phyloP scores from a whole-genome alignment of 2,329 filamentous ascomycete species.

The Geosmithia morbida region DNA sequence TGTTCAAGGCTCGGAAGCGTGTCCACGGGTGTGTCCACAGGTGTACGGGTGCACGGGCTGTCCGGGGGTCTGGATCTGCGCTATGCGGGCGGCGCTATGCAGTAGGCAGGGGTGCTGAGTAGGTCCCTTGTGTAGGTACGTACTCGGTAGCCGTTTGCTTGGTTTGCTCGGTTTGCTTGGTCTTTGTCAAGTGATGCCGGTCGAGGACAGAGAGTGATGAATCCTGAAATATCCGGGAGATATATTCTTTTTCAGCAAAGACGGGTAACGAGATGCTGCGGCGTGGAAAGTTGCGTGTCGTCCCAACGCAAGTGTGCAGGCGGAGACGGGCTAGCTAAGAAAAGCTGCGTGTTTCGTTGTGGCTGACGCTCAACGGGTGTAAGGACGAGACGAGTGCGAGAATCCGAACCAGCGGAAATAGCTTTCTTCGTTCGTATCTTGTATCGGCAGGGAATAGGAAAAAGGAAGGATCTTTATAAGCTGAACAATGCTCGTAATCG shows the following conservation, averaged over 20 bases:
- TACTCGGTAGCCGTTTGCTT: not conserved
- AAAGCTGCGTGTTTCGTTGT: not conserved
- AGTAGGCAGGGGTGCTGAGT: not conserved
- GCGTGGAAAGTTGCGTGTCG: not conserved
- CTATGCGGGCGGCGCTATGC: not conserved
- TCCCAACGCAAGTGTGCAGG: not conserved
- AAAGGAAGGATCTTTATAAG: not conserved
- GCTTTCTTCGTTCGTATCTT: not conserved
- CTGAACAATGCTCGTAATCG: not conserved
- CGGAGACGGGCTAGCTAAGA: not conserved
- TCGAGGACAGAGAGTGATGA: not conserved
- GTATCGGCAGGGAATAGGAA: not conserved
- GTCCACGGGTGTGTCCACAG: not conserved
- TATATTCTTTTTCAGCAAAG: not conserved
- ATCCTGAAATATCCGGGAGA: not conserved
- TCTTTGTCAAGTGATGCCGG: not conserved
- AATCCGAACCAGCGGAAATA: not conserved
- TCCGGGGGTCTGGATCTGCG: not conserved
- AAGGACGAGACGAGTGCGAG: not conserved
- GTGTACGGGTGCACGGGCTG: not conserved
- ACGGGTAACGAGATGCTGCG: not conserved
- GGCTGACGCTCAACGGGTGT: not conserved
- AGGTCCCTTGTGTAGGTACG: not conserved
- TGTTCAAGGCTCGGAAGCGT: not conserved
- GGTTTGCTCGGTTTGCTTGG: not conserved